These are phyloP conservation scores for Bonia amplexicaulis DNA, from an alignment of 176 grass and related monocot species.

Conservation along the genomic window DNA sequence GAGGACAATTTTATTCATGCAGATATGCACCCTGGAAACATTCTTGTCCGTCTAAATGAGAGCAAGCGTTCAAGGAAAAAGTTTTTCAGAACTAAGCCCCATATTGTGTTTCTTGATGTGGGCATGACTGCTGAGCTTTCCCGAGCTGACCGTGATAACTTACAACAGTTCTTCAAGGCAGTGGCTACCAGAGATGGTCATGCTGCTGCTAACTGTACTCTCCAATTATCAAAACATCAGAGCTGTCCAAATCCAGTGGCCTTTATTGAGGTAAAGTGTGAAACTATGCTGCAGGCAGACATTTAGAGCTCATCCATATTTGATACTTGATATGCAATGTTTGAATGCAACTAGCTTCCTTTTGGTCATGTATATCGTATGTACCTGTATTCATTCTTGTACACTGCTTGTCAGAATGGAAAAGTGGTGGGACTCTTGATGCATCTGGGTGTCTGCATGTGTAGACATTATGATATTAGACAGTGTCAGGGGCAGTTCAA, in stretches of 20 bases:
- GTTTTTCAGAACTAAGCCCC: conserved; percentile 74
- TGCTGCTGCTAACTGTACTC: conserved; percentile 80
- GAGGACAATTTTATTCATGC: conserved; percentile 99
- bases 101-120: conserved; percentile 92
- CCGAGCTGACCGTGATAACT: conserved; percentile 67
- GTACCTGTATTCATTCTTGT: conserved; percentile 14
- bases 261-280: conserved; percentile 70
- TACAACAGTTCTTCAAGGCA: conserved; percentile 85
- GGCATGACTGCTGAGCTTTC: conserved; percentile 96
- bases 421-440: not conserved
- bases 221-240: conserved; percentile 75
- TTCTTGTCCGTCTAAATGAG: conserved; percentile 76
- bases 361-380: conserved; percentile 1
- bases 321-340: not conserved
- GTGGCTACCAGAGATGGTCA: conserved; percentile 81
- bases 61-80: conserved; percentile 42
- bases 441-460: conserved; percentile 1
- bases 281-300: conserved; percentile 15
- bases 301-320: conserved; percentile 12
- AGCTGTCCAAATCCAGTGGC: conserved; percentile 76
- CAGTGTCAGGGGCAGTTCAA: not conserved
- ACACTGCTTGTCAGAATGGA: not conserved
- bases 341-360: not conserved
- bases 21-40: conserved; percentile 97
- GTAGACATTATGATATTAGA: conserved; percentile 1